These are phyloP conservation scores for Chlamydomonas eustigma DNA, from an alignment of 139 green algal species.

Conservation along the genomic window DNA sequence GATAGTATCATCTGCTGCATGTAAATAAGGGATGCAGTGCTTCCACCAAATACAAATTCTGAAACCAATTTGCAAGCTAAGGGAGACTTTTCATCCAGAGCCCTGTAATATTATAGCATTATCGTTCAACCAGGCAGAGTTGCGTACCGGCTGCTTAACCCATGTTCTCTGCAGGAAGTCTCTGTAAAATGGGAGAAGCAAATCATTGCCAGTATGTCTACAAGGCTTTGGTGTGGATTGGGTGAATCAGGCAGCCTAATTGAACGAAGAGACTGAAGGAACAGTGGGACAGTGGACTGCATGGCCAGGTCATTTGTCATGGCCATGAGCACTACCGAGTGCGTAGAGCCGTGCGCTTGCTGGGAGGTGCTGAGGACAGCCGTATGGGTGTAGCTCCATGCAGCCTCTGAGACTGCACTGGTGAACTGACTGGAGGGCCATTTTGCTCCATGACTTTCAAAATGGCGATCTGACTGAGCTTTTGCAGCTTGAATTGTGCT, in stretches of 20 bases:
- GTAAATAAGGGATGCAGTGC: too few relatives aligned
- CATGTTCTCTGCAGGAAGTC: neutral
- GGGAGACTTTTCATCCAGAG: too few relatives aligned
- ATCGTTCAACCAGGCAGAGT: too few relatives aligned
- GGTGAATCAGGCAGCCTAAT: neutral
- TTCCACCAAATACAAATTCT: too few relatives aligned
- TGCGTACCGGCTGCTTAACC: neutral
- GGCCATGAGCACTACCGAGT: constrained; percentile 15
- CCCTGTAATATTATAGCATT: too few relatives aligned
- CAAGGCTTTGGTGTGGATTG: neutral
- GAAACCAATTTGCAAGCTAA: too few relatives aligned
- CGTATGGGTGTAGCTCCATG: neutral
- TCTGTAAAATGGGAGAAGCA: constrained; percentile 7
- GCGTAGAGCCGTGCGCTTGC: neutral
- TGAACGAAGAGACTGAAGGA: constrained; percentile 7
- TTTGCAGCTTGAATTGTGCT: constrained; percentile 3
- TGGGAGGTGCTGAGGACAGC: neutral
- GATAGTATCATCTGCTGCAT: too few relatives aligned
- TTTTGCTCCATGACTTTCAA: neutral
- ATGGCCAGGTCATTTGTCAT: constrained; percentile 23
- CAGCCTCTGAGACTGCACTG: neutral
- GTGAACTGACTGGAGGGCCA: neutral
- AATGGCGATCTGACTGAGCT: neutral
- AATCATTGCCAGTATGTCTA: constrained; percentile 1
- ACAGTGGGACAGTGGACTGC: constrained; percentile 12